Percentiles rank a stretch among this genome's conserved stretches.
phyloP scores from a whole-genome alignment of 169 alveolate species.

The Plasmodium fragile region DNA sequence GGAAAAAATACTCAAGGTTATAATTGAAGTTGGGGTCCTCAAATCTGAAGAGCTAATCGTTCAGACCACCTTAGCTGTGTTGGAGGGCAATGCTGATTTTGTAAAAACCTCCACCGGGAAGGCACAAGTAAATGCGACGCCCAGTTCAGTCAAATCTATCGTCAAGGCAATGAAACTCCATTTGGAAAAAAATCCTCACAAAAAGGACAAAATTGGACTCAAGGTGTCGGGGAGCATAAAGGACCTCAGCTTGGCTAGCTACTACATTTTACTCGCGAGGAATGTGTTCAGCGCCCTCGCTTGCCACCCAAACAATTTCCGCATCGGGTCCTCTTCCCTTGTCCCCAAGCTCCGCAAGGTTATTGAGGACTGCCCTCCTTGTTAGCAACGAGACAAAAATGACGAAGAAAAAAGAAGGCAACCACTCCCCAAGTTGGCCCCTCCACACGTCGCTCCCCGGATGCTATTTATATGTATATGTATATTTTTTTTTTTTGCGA shows the following conservation, averaged over 20 bases:
- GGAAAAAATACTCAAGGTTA: conserved; percentile 75
- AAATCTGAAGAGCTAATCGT: conserved; percentile 52
- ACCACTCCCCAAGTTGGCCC: neutral
- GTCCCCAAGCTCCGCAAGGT: conserved; percentile 44
- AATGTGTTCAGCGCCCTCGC: conserved; percentile 67
- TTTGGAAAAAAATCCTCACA: conserved; percentile 20
- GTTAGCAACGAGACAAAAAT: neutral
- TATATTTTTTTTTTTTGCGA: neutral
- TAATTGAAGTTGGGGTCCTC: conserved; percentile 81
- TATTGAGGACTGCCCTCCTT: conserved; percentile 24
- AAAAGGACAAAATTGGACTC: conserved; percentile 76
- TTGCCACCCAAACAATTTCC: conserved; percentile 67
- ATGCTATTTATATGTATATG: neutral
- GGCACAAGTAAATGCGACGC: conserved; percentile 78
- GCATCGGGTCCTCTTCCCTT: conserved; percentile 69
- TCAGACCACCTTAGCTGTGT: conserved; percentile 71
- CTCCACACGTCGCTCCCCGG: neutral
- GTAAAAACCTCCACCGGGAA: conserved; percentile 83
- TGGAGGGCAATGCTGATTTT: conserved; percentile 80
- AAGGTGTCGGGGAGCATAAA: conserved; percentile 81
- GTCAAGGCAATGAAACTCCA: conserved; percentile 47
- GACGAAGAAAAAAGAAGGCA: neutral
- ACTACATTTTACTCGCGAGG: conserved; percentile 69
- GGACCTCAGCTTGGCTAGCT: conserved; percentile 68
- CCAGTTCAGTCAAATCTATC: conserved; percentile 48